A percentile compares a stretch with the other conserved stretches of the same genome.
Conservation (phyloP, 805 yeast genomes). For the Wickerhamiella dianesei region DNA sequence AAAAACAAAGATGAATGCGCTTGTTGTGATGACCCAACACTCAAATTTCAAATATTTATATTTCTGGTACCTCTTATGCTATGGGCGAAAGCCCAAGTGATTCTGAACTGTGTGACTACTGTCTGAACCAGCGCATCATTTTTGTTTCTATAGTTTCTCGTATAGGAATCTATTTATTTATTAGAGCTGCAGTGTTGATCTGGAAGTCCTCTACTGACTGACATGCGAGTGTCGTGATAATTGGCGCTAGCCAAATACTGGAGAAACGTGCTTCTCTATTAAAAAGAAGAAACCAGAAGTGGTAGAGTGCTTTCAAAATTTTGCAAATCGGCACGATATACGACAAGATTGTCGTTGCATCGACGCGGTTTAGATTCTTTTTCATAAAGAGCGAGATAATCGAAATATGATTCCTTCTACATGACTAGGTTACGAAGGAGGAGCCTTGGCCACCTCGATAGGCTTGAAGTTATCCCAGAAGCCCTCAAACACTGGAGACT, state of each 20-base stretch:
- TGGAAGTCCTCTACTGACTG: too few relatives aligned
- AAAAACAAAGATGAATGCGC: background rate
- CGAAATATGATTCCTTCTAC: background rate
- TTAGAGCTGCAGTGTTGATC: too few relatives aligned
- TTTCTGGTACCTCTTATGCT: conserved; percentile 22
- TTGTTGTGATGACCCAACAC: conserved; percentile 15
- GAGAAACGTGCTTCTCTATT: background rate
- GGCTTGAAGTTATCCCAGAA: conserved; percentile 37
- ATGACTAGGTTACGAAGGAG: background rate
- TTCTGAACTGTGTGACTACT: conserved; percentile 17
- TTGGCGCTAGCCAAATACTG: background rate
- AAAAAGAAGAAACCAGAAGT: too few relatives aligned
- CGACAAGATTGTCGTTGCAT: too few relatives aligned
- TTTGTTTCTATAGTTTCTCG: background rate
- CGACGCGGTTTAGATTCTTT: too few relatives aligned
- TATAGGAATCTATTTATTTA: too few relatives aligned
- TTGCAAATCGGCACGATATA: too few relatives aligned
- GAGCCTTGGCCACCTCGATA: conserved; percentile 32
- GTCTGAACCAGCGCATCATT: conserved; percentile 11
- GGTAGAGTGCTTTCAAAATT: too few relatives aligned
- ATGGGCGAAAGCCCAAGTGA: conserved; percentile 19
- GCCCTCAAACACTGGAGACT: conserved; percentile 35
- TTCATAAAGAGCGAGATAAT: background rate
- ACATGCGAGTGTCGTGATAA: background rate
- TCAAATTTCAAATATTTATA: conserved; percentile 6